Conservation (phyloP, 306 rosid species). For the Cucumis melo region DNA sequence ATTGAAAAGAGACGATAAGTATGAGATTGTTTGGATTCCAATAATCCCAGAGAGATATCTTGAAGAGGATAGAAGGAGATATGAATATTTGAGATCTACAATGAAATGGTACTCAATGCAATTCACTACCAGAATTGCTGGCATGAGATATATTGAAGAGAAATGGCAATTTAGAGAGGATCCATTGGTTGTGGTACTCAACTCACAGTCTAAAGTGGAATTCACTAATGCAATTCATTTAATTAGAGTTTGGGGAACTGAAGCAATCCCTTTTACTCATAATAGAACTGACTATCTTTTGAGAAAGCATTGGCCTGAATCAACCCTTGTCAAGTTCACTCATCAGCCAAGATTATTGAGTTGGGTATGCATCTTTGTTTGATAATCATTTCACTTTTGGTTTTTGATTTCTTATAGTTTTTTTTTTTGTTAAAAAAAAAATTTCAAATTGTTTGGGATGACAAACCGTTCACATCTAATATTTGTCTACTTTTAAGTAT, state of each 20-base stretch:
- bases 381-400: too few species aligned
- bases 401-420: too few species aligned
- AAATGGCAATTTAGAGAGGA: conserved; percentile 14
- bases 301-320: conserved; percentile 1
- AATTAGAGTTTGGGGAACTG: conserved; percentile 31
- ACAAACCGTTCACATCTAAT: too few species aligned
- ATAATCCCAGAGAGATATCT: conserved; percentile 35
- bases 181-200: conserved; percentile 23
- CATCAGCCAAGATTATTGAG: not conserved
- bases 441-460: too few species aligned
- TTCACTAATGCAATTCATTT: conserved; percentile 32
- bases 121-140: conserved; percentile 14
- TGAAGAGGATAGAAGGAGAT: conserved; percentile 24
- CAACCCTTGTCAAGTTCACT: not conserved
- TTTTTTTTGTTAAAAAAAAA: too few species aligned
- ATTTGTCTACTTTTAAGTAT: too few species aligned
- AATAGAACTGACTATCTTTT: not conserved
- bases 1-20: conserved; percentile 14
- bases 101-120: conserved; percentile 45
- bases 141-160: conserved; percentile 31
- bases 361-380: not conserved
- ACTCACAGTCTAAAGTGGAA: conserved; percentile 27
- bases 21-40: conserved; percentile 16
- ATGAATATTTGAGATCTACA: conserved; percentile 23
- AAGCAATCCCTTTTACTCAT: not conserved